Conservation (phyloP, 495 filamentous ascomycete species). For the Talaromyces stipitatus region DNA sequence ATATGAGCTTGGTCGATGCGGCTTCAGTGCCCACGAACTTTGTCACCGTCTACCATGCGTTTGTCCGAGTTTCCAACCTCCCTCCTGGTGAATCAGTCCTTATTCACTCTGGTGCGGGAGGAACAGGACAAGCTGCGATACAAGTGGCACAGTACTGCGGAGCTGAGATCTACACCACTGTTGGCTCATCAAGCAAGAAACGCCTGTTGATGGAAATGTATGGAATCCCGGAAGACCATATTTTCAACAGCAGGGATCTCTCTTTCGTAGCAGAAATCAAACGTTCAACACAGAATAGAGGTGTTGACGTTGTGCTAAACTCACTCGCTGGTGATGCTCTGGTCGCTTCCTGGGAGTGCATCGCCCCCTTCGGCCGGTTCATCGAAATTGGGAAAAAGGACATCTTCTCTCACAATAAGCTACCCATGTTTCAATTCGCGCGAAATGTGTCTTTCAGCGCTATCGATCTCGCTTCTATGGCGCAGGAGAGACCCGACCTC, state of each 20-base stretch:
- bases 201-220: constrained; percentile 39
- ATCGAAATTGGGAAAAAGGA: no score
- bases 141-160: constrained; percentile 45
- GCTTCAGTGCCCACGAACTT: no score
- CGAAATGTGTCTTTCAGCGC: no score
- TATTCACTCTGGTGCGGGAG: constrained; percentile 51
- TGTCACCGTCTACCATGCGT: no score
- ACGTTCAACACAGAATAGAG: constrained; percentile 33
- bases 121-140: constrained; percentile 55
- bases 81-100: constrained; percentile 41
- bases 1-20: no score
- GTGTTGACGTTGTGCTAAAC: constrained; percentile 35
- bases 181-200: constrained; percentile 43
- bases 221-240: constrained; percentile 41
- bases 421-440: no score
- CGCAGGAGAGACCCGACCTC: no score
- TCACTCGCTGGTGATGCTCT: constrained; percentile 26
- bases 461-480: no score
- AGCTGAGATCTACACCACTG: constrained; percentile 53
- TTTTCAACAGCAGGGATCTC: constrained; percentile 45
- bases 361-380: constrained; percentile 41
- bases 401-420: no score
- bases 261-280: constrained; percentile 39
- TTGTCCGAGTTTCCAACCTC: no score
- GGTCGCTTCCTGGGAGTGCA: constrained; percentile 24